phyloP scores from a whole-genome alignment of 495 filamentous ascomycete species.

The Massariosphaeria phaeospora region DNA sequence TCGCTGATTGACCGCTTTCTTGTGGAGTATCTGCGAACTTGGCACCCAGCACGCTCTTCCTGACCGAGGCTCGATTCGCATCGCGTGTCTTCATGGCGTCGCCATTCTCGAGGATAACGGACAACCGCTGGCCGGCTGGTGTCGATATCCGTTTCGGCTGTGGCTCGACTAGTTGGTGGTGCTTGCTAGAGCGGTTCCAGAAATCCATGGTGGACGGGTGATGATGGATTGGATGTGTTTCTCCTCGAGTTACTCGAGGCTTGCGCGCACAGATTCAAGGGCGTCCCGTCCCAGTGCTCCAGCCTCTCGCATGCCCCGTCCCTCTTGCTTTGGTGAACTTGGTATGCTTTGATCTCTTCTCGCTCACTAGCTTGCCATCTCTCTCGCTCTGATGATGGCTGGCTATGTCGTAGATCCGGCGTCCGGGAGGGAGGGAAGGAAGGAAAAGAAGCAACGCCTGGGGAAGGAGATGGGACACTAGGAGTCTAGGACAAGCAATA shows the following conservation, averaged over 20 bases:
- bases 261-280: not conserved
- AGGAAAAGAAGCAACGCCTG: too few species aligned
- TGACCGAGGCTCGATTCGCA: conserved; percentile 12
- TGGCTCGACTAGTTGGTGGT: conserved; percentile 3
- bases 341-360: too few species aligned
- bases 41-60: conserved; percentile 13
- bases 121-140: conserved; percentile 36
- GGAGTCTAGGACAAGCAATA: not conserved
- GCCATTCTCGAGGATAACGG: conserved; percentile 37
- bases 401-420: too few species aligned
- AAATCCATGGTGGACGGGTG: conserved; percentile 17
- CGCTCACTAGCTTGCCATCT: too few species aligned
- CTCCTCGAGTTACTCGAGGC: not conserved
- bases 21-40: conserved; percentile 19
- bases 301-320: too few species aligned
- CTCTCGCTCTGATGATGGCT: too few species aligned
- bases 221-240: not conserved
- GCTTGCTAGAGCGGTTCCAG: conserved; percentile 9
- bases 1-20: conserved; percentile 17
- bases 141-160: conserved; percentile 34
- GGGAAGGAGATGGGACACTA: not conserved
- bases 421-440: too few species aligned
- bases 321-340: too few species aligned
- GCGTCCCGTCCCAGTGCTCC: not conserved
- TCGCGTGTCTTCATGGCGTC: conserved; percentile 15